Conservation (phyloP, 1,284 basidiomycete genomes). For the Fomitiporia mediterranea region DNA sequence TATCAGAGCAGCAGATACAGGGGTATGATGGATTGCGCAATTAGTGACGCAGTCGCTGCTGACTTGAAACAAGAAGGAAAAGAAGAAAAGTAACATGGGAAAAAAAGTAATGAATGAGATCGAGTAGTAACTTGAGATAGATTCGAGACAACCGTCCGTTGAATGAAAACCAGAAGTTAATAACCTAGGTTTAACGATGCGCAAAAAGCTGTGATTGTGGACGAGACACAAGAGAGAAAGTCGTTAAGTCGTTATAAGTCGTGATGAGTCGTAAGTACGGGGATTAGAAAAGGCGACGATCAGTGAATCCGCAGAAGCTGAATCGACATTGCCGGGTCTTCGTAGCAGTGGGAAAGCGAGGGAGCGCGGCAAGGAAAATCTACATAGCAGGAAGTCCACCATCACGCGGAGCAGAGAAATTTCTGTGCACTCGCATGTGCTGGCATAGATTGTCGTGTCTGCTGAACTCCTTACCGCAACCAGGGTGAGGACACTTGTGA, state of each 20-base stretch:
- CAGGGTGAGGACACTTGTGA: conserved; percentile 69
- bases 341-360: not conserved
- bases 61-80: not conserved
- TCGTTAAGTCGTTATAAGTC: not conserved
- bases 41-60: not conserved
- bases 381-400: conserved; percentile 7
- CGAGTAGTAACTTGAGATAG: not conserved
- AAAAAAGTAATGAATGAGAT: not conserved
- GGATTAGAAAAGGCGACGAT: not conserved
- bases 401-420: conserved; percentile 32
- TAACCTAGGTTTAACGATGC: conserved; percentile 6
- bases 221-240: not conserved
- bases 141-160: conserved; percentile 1
- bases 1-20: not conserved
- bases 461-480: conserved; percentile 79
- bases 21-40: not conserved
- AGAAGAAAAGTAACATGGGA: not conserved
- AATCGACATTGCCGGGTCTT: not conserved
- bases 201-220: not conserved
- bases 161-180: conserved; percentile 5
- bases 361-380: too few relatives aligned
- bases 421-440: conserved; percentile 72
- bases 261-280: not conserved
- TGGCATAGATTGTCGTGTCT: conserved; percentile 82
- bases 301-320: not conserved